Percentiles rank a stretch among this genome's conserved stretches.
These are phyloP conservation scores for Xylaria palmicola DNA, from an alignment of 495 filamentous ascomycete genomes.

Conservation along the genomic window DNA sequence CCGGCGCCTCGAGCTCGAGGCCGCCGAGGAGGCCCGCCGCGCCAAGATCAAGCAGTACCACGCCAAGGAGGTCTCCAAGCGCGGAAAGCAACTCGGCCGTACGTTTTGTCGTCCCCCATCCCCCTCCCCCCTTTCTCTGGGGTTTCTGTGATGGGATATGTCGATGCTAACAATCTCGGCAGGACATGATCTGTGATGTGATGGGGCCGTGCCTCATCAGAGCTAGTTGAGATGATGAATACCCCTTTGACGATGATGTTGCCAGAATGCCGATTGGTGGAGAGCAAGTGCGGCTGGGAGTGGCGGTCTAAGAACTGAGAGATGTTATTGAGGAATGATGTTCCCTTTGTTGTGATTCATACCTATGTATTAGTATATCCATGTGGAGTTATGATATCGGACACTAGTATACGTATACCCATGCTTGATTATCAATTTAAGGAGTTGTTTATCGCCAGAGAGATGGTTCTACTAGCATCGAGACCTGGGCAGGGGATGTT, in stretches of 20 bases:
- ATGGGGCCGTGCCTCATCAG: not conserved
- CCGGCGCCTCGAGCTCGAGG: slow-evolving; percentile 61
- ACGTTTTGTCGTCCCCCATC: slow-evolving; percentile 28
- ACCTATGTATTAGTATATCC: not conserved
- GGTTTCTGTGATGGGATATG: not conserved
- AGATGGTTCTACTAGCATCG: not conserved
- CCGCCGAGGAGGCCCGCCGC: slow-evolving; percentile 55
- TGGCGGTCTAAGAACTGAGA: not conserved
- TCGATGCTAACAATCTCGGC: slow-evolving; percentile 6
- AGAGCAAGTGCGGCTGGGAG: no score
- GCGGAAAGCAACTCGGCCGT: slow-evolving; percentile 65
- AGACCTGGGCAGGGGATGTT: not conserved
- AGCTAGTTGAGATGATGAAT: no score
- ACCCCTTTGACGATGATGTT: not conserved
- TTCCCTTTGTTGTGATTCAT: not conserved
- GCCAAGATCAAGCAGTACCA: slow-evolving; percentile 69
- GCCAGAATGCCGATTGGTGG: not conserved
- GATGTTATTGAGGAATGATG: not conserved
- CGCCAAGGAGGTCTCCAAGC: slow-evolving; percentile 61
- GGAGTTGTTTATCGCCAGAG: not conserved
- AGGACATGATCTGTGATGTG: slow-evolving; percentile 11
- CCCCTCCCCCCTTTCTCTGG: no score
- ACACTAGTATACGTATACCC: not conserved
- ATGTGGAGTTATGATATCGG: not conserved
- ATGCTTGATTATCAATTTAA: no score